Evolutionary conservation across 73 alveolate genomes (phyloP).

Genomic region (Paramecium bursaria): DNA sequence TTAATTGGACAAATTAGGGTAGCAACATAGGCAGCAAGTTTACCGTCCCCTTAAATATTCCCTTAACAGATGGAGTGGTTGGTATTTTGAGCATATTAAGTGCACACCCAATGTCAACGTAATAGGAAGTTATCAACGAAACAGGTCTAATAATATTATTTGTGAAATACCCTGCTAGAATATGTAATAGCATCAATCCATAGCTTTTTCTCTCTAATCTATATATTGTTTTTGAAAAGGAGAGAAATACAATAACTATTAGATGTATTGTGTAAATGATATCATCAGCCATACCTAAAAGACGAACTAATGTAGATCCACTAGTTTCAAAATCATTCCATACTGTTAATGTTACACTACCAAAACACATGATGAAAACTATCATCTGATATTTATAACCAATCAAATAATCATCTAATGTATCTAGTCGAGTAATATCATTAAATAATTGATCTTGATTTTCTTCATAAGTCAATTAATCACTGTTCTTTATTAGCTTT

Average conservation of each 20-base stretch:
- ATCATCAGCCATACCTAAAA: slow-evolving; percentile 26
- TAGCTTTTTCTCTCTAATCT: slow-evolving; percentile 13
- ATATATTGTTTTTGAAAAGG: slow-evolving; percentile 6
- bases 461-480: slow-evolving; percentile 29
- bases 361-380: slow-evolving; percentile 22
- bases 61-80: slow-evolving; percentile 43
- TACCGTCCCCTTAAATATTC: slow-evolving; percentile 30
- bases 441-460: slow-evolving; percentile 4
- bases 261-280: slow-evolving; percentile 32
- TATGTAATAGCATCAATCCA: slow-evolving; percentile 12
- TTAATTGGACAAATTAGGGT: slow-evolving; percentile 23
- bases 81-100: slow-evolving; percentile 30
- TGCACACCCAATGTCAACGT: slow-evolving; percentile 32
- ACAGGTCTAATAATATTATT: slow-evolving; percentile 3
- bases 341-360: slow-evolving; percentile 14
- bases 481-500: neutral
- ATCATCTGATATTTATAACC: slow-evolving; percentile 17
- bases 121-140: neutral
- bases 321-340: slow-evolving; percentile 24
- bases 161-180: slow-evolving; percentile 25
- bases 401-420: slow-evolving; percentile 38
- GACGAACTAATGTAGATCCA: neutral
- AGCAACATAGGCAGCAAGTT: slow-evolving; percentile 15
- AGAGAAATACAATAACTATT: no score
- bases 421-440: neutral